phyloP scores from a whole-genome alignment of 148 eudicot species.

The Rheum nobile region DNA sequence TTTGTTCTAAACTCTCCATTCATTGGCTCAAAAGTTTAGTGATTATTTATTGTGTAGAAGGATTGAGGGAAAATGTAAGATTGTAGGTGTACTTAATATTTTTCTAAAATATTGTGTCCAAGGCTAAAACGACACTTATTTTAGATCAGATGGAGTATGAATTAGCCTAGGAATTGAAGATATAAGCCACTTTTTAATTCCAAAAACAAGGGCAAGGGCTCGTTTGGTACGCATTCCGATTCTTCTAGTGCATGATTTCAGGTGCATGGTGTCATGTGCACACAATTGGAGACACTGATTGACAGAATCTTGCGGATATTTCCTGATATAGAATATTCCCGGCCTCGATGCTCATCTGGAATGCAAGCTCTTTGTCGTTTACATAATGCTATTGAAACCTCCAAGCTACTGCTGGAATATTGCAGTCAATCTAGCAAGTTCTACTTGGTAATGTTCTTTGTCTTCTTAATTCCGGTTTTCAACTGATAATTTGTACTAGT shows the following conservation, averaged over 20 bases:
- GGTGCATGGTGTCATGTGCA: slow-evolving; percentile 77
- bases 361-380: slow-evolving; percentile 57
- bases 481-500: neutral
- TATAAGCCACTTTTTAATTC: neutral
- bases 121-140: too few species aligned
- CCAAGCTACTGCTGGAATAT: slow-evolving; percentile 38
- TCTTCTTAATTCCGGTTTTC: neutral
- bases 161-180: neutral
- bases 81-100: too few species aligned
- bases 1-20: too few species aligned
- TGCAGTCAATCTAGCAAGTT: slow-evolving; percentile 74
- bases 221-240: neutral
- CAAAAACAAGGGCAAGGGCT: neutral
- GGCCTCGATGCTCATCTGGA: slow-evolving; percentile 55
- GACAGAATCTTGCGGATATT: slow-evolving; percentile 32
- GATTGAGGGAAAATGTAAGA: too few species aligned
- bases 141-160: neutral
- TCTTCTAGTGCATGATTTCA: slow-evolving; percentile 17
- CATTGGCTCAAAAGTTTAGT: too few species aligned
- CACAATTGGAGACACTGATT: slow-evolving; percentile 36
- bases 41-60: too few species aligned
- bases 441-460: slow-evolving; percentile 51
- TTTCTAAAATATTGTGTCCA: too few species aligned
- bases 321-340: slow-evolving; percentile 63
- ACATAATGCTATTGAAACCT: slow-evolving; percentile 36